Percentiles rank a stretch among this genome's conserved stretches.
Conservation (phyloP, 371 early-diverging fungal genomes). For the Pancytospora epiphaga region DNA sequence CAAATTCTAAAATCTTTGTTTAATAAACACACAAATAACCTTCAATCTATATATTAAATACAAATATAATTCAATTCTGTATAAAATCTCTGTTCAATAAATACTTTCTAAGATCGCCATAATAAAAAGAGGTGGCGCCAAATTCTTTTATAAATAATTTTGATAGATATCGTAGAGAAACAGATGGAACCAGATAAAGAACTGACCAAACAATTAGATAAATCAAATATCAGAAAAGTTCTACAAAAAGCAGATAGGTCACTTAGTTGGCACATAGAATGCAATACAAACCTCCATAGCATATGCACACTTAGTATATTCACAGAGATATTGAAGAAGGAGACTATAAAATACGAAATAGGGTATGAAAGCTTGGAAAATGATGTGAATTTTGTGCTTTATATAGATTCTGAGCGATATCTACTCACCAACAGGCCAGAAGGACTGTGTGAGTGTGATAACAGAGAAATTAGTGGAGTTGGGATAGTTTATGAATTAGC, state of each 20-base stretch:
- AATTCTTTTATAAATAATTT: too few relatives aligned
- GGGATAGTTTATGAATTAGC: background rate
- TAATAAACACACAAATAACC: too few relatives aligned
- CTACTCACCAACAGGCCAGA: background rate
- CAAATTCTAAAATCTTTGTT: too few relatives aligned
- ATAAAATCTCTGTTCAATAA: too few relatives aligned
- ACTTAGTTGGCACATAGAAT: background rate
- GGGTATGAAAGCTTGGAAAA: background rate
- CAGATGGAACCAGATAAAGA: too few relatives aligned
- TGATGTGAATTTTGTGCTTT: background rate
- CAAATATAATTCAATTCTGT: too few relatives aligned
- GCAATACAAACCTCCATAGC: conserved; percentile 1
- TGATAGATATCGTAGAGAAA: too few relatives aligned
- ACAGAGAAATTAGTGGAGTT: background rate
- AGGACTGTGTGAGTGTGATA: background rate
- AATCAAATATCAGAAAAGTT: conserved; percentile 9
- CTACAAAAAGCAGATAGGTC: background rate
- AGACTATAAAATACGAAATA: conserved; percentile 22
- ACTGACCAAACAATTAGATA: too few relatives aligned
- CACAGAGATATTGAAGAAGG: conserved; percentile 15
- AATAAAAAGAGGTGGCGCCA: too few relatives aligned
- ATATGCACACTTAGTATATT: conserved; percentile 21
- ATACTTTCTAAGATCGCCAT: too few relatives aligned
- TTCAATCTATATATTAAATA: too few relatives aligned
- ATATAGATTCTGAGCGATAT: background rate